Base-by-base conservation (phyloP, 2,329 filamentous ascomycete species). In the Talaromyces sp. region DNA sequence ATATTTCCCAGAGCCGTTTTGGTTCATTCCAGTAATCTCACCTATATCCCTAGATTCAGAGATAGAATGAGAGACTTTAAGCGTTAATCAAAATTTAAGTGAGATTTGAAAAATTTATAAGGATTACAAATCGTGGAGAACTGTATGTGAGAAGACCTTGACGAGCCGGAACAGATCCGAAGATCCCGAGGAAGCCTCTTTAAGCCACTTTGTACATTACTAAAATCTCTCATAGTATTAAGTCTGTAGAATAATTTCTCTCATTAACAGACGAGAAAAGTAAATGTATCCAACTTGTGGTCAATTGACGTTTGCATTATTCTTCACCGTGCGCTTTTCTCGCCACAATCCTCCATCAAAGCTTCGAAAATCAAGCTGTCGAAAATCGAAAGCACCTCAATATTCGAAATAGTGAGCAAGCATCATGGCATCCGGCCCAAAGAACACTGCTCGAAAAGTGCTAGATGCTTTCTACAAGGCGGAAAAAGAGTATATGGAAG, bases 381-480 rank as follows among this genome's bases (percentile, higher is more conserved):
- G 22, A 9, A 47, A 9, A 47, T 47, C 42, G 42, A 47, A 47
- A 47, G n/a, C 42, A 47, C 17, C 42, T 13, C 39, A 44, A 47
- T 22, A 47, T 47, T 47, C 42, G 42, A 47, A 47, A 47, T 15
- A 47, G n/a, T 22, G 42, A 47, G n/a, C 42, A 47, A 47, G 4
- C 42, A 47, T 47, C 11, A 58, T 58, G 56, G 47, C 56, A 52
- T 32, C 30, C 42, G 44, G 4, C 55, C 9, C 52, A 22, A 65
- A 65, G 42, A 61, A 70, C 52, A 71, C 70, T 3, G 27, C 70
- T 27, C 59, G 54, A 36, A 15, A 68, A 39, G 67, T 75, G 1
- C 68, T 75, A 2, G 64, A 71, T 1, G 66, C 66, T 39, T 75
- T 76, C 67, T 76, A 76, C 57, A 68, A 67, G 7, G 74, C 73